These are phyloP conservation scores for Flaveria robusta DNA, from an alignment of 129 eudicot species.

Conservation along the genomic window DNA sequence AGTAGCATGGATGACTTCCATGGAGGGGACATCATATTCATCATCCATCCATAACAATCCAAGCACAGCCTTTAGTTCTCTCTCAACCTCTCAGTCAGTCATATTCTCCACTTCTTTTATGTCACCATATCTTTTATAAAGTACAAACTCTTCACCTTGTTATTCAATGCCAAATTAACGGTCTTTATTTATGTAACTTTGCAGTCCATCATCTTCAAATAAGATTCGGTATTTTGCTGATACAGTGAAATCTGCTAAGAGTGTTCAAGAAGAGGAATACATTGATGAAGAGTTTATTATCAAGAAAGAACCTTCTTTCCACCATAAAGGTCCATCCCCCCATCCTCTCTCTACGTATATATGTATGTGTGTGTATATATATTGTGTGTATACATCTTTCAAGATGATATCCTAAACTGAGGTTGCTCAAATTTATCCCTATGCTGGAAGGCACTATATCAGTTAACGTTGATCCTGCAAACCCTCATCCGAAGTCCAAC, in stretches of 20 bases:
- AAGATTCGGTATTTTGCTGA: conserved; percentile 67
- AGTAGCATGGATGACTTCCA: conserved; percentile 55
- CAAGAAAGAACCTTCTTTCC: conserved; percentile 65
- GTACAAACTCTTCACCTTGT: background rate
- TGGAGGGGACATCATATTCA: conserved; percentile 42
- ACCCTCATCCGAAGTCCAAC: conserved; percentile 67
- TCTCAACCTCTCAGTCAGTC: conserved; percentile 73
- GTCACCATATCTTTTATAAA: background rate
- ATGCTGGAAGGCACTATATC: conserved; percentile 46
- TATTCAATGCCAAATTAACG: background rate
- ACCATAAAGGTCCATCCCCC: conserved; percentile 51
- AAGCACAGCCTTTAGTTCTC: conserved; percentile 49
- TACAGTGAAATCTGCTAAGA: conserved; percentile 64
- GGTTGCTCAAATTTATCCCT: background rate
- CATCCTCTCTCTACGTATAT: conserved; percentile 5
- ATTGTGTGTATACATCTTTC: background rate
- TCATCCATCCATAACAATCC: conserved; percentile 58
- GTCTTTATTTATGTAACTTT: conserved; percentile 7
- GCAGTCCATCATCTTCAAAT: conserved; percentile 59
- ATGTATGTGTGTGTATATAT: too few species aligned
- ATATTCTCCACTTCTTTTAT: conserved; percentile 11
- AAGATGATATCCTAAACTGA: conserved; percentile 11
- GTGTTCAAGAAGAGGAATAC: conserved; percentile 59
- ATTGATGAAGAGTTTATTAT: conserved; percentile 61
- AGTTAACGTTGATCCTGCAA: conserved; percentile 53